Conservation (phyloP, 805 yeast species). For the Hanseniaspora nectarophila region DNA sequence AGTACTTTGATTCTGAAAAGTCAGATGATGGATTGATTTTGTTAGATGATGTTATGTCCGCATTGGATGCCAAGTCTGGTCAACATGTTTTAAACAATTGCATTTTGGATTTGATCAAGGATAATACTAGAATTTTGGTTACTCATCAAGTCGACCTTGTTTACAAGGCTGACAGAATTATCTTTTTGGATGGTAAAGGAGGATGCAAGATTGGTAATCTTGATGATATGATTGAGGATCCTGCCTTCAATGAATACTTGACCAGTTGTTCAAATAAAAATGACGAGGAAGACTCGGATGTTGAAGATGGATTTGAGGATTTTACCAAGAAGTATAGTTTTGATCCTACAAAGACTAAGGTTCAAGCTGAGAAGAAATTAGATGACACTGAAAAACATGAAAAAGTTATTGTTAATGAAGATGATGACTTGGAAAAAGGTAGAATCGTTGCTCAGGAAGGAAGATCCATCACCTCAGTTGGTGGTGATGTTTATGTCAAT, state of each 20-base stretch:
- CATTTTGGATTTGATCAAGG: slow-evolving; percentile 43
- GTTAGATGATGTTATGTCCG: slow-evolving; percentile 70
- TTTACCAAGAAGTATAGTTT: slow-evolving; percentile 17
- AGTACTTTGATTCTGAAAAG: not conserved
- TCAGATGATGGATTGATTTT: slow-evolving; percentile 22
- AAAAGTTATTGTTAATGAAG: slow-evolving; percentile 9
- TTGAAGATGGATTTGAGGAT: slow-evolving; percentile 20
- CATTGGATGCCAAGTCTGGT: slow-evolving; percentile 84
- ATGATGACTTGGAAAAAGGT: slow-evolving; percentile 25
- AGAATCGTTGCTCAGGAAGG: slow-evolving; percentile 40
- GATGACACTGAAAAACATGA: slow-evolving; percentile 15
- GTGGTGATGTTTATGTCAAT: slow-evolving; percentile 36
- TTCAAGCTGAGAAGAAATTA: slow-evolving; percentile 14
- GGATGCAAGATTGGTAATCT: slow-evolving; percentile 54
- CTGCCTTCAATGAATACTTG: slow-evolving; percentile 39
- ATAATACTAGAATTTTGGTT: slow-evolving; percentile 61
- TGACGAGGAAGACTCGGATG: slow-evolving; percentile 22
- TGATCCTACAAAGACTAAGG: slow-evolving; percentile 6
- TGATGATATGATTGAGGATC: slow-evolving; percentile 38
- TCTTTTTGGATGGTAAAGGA: slow-evolving; percentile 53
- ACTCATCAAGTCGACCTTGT: slow-evolving; percentile 74
- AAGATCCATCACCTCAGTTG: slow-evolving; percentile 46
- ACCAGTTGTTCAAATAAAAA: slow-evolving; percentile 28
- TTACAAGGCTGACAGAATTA: slow-evolving; percentile 54
- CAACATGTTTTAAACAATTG: slow-evolving; percentile 62